Evolutionary conservation across 345 rosid species (phyloP).

Genomic region (Clarkia xantiana): DNA sequence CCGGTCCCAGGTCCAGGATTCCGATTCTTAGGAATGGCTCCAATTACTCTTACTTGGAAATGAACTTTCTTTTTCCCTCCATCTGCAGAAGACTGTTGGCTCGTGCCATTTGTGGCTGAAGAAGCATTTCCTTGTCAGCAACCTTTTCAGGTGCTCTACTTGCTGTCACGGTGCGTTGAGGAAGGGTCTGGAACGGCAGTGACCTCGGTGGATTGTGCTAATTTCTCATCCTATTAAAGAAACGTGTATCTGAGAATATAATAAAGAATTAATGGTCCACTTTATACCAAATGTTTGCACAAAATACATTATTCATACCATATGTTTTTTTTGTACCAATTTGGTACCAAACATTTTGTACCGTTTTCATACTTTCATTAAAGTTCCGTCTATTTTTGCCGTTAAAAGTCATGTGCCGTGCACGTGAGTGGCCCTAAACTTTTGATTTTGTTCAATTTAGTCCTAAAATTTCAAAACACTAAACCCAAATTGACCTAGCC

Average conservation of each 20-base stretch:
- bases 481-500: too few relatives aligned
- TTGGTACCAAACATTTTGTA: too few relatives aligned
- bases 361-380: too few relatives aligned
- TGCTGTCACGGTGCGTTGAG: conserved; percentile 16
- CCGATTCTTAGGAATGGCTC: conserved; percentile 40
- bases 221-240: conserved; percentile 31
- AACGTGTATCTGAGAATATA: conserved; percentile 1
- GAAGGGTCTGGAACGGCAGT: conserved; percentile 18
- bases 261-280: too few relatives aligned
- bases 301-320: too few relatives aligned
- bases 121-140: conserved; percentile 18
- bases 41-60: conserved; percentile 48
- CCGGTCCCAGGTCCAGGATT: conserved; percentile 51
- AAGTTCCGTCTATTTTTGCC: too few relatives aligned
- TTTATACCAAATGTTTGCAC: too few relatives aligned
- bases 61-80: conserved; percentile 48
- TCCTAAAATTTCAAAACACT: too few relatives aligned
- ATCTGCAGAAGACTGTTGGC: conserved; percentile 27
- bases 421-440: too few relatives aligned
- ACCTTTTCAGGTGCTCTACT: conserved; percentile 16
- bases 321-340: too few relatives aligned
- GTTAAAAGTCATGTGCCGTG: too few relatives aligned
- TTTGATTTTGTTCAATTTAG: too few relatives aligned
- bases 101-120: conserved; percentile 16
- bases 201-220: conserved; percentile 14